Evolutionary conservation across 805 yeast genomes (phyloP).

Genomic region (Candida ulmi): DNA sequence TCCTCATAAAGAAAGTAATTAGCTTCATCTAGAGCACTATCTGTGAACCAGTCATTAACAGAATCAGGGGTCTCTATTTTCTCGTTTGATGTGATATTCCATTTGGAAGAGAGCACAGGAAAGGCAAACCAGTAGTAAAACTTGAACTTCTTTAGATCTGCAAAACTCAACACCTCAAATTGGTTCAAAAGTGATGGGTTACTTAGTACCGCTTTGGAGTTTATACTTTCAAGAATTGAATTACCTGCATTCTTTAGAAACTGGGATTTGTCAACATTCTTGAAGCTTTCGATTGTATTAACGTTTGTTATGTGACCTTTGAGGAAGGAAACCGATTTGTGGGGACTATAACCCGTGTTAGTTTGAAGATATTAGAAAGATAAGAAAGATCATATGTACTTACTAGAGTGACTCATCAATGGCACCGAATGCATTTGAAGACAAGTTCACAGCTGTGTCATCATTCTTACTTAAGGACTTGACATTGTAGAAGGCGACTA

Average conservation of each 20-base stretch:
- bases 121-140: conserved; percentile 88
- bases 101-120: conserved; percentile 56
- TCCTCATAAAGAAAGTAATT: conserved; percentile 26
- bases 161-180: conserved; percentile 59
- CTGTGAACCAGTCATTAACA: conserved; percentile 10
- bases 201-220: conserved; percentile 27
- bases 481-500: conserved; percentile 25
- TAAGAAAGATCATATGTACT: neutral
- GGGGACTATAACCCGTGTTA: conserved; percentile 12
- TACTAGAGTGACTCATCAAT: conserved; percentile 11
- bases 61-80: conserved; percentile 6
- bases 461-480: conserved; percentile 25
- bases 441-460: conserved; percentile 22
- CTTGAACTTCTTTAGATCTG: conserved; percentile 84
- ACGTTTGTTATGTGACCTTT: conserved; percentile 50
- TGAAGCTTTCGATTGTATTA: conserved; percentile 86
- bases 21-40: conserved; percentile 11
- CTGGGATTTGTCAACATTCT: conserved; percentile 53
- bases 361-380: neutral
- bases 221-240: conserved; percentile 24
- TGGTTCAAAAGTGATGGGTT: conserved; percentile 36
- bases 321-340: conserved; percentile 14
- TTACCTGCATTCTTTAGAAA: conserved; percentile 42
- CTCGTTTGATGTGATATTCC: conserved; percentile 28
- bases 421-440: conserved; percentile 25